phyloP scores from a whole-genome alignment of 495 filamentous ascomycete genomes.

The Penicillium mononematosum region DNA sequence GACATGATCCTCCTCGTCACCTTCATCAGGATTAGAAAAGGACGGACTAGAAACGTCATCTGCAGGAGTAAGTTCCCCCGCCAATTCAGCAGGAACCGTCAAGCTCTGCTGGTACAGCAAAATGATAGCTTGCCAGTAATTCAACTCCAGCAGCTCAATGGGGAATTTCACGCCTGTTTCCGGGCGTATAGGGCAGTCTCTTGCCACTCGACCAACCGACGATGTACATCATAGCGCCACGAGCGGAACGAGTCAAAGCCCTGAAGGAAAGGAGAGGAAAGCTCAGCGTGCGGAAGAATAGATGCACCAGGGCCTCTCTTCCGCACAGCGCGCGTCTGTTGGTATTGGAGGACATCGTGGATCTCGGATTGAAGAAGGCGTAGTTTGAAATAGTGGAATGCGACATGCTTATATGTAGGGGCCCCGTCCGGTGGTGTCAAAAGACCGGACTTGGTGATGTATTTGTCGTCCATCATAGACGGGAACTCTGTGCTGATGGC shows the following conservation, averaged over 20 bases:
- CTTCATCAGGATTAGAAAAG: conserved; percentile 54
- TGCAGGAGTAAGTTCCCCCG: conserved; percentile 70
- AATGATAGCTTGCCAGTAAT: conserved; percentile 98
- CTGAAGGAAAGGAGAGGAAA: conserved; percentile 81
- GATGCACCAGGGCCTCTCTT: conserved; percentile 55
- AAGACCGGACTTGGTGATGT: conserved; percentile 84
- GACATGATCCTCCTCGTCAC: conserved; percentile 83
- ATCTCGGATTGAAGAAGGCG: conserved; percentile 95
- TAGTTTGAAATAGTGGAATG: conserved; percentile 88
- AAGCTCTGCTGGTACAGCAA: conserved; percentile 93
- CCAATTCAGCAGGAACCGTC: conserved; percentile 79
- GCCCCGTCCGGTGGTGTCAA: conserved; percentile 49
- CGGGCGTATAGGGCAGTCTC: conserved; percentile 66
- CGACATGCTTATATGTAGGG: conserved; percentile 83
- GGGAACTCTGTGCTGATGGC: conserved; percentile 94
- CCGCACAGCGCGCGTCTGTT: conserved; percentile 61
- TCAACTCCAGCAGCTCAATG: conserved; percentile 82
- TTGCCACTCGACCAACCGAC: conserved; percentile 83
- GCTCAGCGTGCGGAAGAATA: conserved; percentile 71
- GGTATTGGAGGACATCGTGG: conserved; percentile 86
- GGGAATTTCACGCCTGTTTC: conserved; percentile 86
- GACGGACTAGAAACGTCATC: conserved; percentile 65
- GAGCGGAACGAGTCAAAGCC: conserved; percentile 81
- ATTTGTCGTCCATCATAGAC: conserved; percentile 79
- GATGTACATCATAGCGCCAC: conserved; percentile 87